Conservation (phyloP, 1,284 basidiomycete genomes). For the Heterobasidion occidentale region DNA sequence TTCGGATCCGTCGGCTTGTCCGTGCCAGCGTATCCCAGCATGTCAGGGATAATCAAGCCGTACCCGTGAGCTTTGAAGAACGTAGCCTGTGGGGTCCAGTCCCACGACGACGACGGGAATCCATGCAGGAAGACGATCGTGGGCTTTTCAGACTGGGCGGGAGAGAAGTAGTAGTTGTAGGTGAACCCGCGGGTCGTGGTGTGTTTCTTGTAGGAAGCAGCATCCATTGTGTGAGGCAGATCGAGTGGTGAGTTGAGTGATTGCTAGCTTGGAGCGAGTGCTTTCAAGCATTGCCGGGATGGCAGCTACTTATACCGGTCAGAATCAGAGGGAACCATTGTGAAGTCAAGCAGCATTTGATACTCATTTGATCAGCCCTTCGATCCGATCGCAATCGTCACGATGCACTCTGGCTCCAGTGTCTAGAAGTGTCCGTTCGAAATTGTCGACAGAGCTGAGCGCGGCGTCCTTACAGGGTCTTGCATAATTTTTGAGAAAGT, state of each 20-base stretch:
- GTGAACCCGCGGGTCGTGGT: constrained; percentile 25
- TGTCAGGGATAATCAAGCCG: constrained; percentile 44
- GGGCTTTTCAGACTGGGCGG: constrained; percentile 21
- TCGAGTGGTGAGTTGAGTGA: not conserved
- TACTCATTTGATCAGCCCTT: no score
- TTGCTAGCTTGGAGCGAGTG: no score
- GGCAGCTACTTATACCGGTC: no score
- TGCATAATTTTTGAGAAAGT: no score
- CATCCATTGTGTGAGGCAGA: not conserved
- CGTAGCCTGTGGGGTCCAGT: constrained; percentile 38
- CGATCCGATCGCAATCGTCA: no score
- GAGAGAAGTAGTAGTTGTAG: constrained; percentile 28
- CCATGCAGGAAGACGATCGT: constrained; percentile 40
- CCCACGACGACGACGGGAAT: constrained; percentile 36
- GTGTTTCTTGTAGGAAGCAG: constrained; percentile 7
- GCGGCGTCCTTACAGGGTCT: no score
- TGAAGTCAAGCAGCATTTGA: no score
- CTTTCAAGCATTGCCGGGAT: no score
- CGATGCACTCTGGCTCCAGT: no score
- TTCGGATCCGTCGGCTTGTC: constrained; percentile 35
- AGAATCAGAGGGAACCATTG: no score
- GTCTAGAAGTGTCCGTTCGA: no score
- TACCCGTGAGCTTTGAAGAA: constrained; percentile 37
- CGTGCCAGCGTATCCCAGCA: constrained; percentile 46
- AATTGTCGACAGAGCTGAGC: no score